Conservation (phyloP, 2,329 filamentous ascomycete species). For the Cyphellophora europaea region DNA sequence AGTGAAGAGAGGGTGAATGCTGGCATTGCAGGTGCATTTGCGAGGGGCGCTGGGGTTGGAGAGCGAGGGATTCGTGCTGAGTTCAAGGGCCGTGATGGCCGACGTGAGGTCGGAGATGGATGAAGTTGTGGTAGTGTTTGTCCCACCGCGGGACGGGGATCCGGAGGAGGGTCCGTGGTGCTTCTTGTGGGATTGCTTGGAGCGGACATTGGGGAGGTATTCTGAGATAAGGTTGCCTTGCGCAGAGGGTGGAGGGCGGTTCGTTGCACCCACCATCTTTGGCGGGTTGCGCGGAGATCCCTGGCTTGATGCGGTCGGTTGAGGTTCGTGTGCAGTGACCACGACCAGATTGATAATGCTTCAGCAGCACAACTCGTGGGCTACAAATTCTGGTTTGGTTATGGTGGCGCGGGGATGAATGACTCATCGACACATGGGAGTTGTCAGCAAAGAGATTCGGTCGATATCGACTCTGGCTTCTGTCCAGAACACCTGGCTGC, state of each 20-base stretch:
- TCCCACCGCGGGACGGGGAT: not conserved
- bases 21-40: slow-evolving; percentile 76
- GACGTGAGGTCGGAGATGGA: slow-evolving; percentile 51
- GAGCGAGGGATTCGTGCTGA: slow-evolving; percentile 78
- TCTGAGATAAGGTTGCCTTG: slow-evolving; percentile 78
- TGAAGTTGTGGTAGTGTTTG: slow-evolving; percentile 32
- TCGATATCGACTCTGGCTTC: too few species aligned
- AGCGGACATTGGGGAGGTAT: slow-evolving; percentile 47
- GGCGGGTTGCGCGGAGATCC: too few species aligned
- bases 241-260: slow-evolving; percentile 58
- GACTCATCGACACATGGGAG: too few species aligned
- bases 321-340: too few species aligned
- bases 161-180: slow-evolving; percentile 27
- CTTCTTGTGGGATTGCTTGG: slow-evolving; percentile 48
- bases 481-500: too few species aligned
- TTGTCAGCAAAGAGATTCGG: too few species aligned
- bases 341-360: too few species aligned
- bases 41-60: slow-evolving; percentile 51
- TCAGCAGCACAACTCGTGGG: too few species aligned
- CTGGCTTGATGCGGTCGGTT: too few species aligned
- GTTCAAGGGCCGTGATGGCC: slow-evolving; percentile 79
- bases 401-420: too few species aligned
- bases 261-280: too few species aligned
- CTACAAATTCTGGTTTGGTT: too few species aligned
- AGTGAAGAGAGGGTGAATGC: slow-evolving; percentile 76